Evolutionary conservation across 129 eudicot species (phyloP), one percentile per base, ranked within the genome.

Genomic region (Tagetes erecta): DNA sequence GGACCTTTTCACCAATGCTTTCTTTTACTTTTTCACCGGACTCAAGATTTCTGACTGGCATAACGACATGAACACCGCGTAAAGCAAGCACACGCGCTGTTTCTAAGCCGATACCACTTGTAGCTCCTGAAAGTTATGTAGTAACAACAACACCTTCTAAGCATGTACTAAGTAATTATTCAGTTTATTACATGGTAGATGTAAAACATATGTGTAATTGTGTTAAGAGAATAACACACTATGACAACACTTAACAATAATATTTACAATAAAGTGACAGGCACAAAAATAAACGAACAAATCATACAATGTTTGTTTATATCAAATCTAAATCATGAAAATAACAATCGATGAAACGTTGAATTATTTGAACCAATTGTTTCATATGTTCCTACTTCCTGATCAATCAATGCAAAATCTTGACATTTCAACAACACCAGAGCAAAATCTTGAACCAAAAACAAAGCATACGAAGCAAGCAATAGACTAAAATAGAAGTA

Each of bases 61-160:
- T 94, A 53, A 94, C 80, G n/a, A 94, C 93, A 82, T 85, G 88
- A 35, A 84, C 97, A 8, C 96, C 96, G 67, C 80, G 86, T 72
- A 78, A 66, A 1, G 89, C 98, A 20, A 94, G 97, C 79, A 88
- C 92, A n/a, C 97, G 87, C 0, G 97, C 60, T 3, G 97, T 94
- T 74, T 90, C 99, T 67, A 82, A 63, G 9, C 99, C 99, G 37
- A 94, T 88, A 20, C 99, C 99, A 83, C 96, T 94, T 76, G 99
- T 84, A 37, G 99, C 97, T 73, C 99, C 99, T 94, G 90, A 49
- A 71, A 78, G 13, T 40, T 45, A 14, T n/a, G 72, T 38, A 20
- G 27, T 20, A 20, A 20, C 27, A 20, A 20, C 27, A 53, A 63
- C 55, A 57, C 8, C 55, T 27, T 5, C 41, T 57, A 72, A 57